Evolutionary conservation across 2,329 filamentous ascomycete genomes (phyloP).

Genomic region (Verticillium longisporum): DNA sequence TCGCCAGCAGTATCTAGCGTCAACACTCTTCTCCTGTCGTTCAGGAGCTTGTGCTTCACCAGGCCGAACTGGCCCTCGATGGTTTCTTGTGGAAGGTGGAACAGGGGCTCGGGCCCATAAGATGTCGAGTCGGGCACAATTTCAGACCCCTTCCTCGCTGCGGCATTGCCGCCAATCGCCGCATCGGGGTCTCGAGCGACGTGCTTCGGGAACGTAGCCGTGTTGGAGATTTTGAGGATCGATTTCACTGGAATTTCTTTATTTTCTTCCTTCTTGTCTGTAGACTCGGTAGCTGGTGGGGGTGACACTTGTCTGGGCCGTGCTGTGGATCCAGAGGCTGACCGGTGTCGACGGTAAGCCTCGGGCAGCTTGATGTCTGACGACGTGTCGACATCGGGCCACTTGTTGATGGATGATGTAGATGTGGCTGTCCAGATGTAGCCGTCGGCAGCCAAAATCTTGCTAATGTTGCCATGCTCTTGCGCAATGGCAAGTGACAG

Average conservation of each 20-base stretch:
- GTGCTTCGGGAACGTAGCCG: constrained; percentile 63
- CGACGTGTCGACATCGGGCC: constrained; percentile 78
- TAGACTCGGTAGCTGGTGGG: constrained; percentile 12
- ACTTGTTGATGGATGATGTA: constrained; percentile 86
- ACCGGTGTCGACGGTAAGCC: constrained; percentile 40
- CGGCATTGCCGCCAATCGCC: constrained; percentile 25
- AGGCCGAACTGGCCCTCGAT: constrained; percentile 94
- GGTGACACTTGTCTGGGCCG: constrained; percentile 17
- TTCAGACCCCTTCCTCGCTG: constrained; percentile 44
- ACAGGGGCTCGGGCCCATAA: constrained; percentile 45
- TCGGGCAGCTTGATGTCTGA: constrained; percentile 61
- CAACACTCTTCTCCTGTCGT: constrained; percentile 81
- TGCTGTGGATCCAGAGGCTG: constrained; percentile 32
- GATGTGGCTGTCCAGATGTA: constrained; percentile 88
- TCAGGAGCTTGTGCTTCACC: constrained; percentile 87
- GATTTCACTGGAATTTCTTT: constrained; percentile 71
- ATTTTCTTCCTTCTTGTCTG: constrained; percentile 54
- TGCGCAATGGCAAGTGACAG: constrained; percentile 85
- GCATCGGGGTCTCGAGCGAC: constrained; percentile 48
- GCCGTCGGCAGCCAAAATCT: constrained; percentile 61
- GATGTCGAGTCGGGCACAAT: constrained; percentile 32
- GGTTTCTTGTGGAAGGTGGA: constrained; percentile 65
- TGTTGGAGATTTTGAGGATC: constrained; percentile 77
- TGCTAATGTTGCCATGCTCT: constrained; percentile 77
- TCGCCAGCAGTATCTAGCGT: constrained; percentile 94